Conservation (phyloP, 2,329 filamentous ascomycete genomes). For the Clarireedia sp. region DNA sequence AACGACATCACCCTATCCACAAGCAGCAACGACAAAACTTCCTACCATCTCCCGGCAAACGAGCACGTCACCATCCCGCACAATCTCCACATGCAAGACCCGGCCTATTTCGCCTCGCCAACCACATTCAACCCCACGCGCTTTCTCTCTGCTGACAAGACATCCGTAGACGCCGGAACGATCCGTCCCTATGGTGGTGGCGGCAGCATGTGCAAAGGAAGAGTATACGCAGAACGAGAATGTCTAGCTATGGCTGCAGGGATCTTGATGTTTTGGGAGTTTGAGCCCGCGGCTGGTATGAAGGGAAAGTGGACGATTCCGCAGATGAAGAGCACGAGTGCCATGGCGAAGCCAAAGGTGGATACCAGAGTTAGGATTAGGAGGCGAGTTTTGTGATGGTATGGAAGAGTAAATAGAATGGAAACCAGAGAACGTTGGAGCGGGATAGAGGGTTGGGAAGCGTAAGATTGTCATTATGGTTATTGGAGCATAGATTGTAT, state of each 20-base stretch:
- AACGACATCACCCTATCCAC: conserved; percentile 30
- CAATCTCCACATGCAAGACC: conserved; percentile 36
- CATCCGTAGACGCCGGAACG: conserved; percentile 21
- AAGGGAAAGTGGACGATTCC: conserved; percentile 42
- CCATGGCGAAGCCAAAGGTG: conserved; percentile 41
- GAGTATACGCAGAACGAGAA: conserved; percentile 42
- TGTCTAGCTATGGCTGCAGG: conserved; percentile 43
- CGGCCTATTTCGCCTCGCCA: conserved; percentile 32
- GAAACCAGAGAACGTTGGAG: neutral
- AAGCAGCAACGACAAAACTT: conserved; percentile 25
- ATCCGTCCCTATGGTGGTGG: conserved; percentile 44
- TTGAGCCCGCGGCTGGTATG: conserved; percentile 35
- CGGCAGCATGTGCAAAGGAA: conserved; percentile 40
- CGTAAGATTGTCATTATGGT: neutral
- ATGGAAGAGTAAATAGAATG: neutral
- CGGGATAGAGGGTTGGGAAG: neutral
- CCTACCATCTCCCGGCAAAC: conserved; percentile 35
- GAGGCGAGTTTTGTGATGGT: conserved; percentile 25
- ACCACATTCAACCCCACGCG: conserved; percentile 36
- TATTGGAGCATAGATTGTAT: neutral
- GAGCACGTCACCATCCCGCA: conserved; percentile 38
- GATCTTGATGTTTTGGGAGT: conserved; percentile 48
- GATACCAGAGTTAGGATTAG: conserved; percentile 48
- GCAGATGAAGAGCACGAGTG: conserved; percentile 37
- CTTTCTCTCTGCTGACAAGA: conserved; percentile 32